Base-by-base conservation (phyloP, 208 protist genomes). In the Acanthamoeba lenticulata region DNA sequence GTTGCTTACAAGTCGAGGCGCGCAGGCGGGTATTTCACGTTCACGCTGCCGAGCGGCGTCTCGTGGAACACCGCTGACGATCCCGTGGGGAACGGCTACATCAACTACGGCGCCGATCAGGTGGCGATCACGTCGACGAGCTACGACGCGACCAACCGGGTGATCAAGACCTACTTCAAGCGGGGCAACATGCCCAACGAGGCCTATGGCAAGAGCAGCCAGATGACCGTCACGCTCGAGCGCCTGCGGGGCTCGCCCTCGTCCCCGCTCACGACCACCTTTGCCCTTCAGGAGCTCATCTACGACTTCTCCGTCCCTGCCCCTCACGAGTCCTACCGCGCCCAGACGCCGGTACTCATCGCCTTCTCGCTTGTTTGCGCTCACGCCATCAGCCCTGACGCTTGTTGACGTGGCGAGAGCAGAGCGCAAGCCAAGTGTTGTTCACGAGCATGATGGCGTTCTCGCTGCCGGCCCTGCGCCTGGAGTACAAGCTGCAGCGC, bases 131-230 rank as follows among this genome's bases (percentile, higher is more conserved):
- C 36, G 9, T 74, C 65, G 29, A 42, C 65, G 32, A 74, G n/a
- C 65, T 74, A 74, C n/a, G 17, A 34, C 36, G 36, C 69, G 44
- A 0, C 69, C 0, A 47, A 0, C 69, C 40, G 24, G 13, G 38
- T 45, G 13, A 45, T 45, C 69, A 67, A 24, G 9, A 17, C 60
- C 60, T 15, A 15, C 4, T 92, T 92, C 86, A 83, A 17, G 62
- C 40, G 86, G 7, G 86, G 86, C 42, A 62, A 45, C 27, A 92
- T 92, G 86, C 86, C 92, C 42, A 94, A 94, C 40, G 86, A 94
- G 60, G 0, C 86, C 9, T 7, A 93, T n/a, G 92, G 92, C 34
- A 65, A 49, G 29, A 13, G 13, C 34, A 94, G 40, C 38, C 86
- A 94, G 65, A 94, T 94, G 86, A 27, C 21, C 45, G 36, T 94